These are phyloP conservation scores for Vairimorpha ceranae DNA, from an alignment of 371 early-diverging fungal species.

Conservation along the genomic window DNA sequence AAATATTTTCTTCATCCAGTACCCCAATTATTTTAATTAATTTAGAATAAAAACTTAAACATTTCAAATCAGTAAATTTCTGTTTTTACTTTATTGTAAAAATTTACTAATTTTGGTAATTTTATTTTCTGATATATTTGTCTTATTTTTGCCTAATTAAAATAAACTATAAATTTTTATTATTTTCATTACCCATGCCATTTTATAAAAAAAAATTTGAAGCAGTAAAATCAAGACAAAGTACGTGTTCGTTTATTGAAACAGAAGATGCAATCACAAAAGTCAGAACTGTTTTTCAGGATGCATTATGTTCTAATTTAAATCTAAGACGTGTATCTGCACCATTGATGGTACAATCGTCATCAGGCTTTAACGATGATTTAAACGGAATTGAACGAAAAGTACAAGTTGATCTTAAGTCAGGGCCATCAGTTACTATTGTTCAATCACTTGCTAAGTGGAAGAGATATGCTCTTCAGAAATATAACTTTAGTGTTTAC, in stretches of 20 bases:
- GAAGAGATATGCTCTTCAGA: constrained; percentile 40
- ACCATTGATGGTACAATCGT: constrained; percentile 29
- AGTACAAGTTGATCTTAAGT: constrained; percentile 24
- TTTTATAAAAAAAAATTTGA: neutral
- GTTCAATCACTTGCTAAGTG: constrained; percentile 54
- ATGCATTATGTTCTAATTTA: neutral
- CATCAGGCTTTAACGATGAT: constrained; percentile 42
- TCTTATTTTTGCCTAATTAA: too few species aligned
- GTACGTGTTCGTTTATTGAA: neutral
- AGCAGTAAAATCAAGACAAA: neutral
- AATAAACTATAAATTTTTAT: too few species aligned
- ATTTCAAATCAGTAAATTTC: too few species aligned
- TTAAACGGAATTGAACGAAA: constrained; percentile 43
- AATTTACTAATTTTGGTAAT: too few species aligned
- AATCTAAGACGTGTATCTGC: constrained; percentile 14
- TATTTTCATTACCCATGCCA: neutral
- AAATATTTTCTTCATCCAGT: too few species aligned
- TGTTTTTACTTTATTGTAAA: too few species aligned
- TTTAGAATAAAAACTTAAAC: too few species aligned
- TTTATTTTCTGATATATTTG: too few species aligned
- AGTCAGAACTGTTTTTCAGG: neutral
- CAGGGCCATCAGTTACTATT: constrained; percentile 8
- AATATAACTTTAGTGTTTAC: neutral
- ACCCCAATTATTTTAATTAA: too few species aligned
- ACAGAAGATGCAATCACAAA: neutral